Evolutionary conservation across 371 early-diverging fungal species (phyloP), one percentile per base, ranked within the genome.

Genomic region (Parasitella parasitica): DNA sequence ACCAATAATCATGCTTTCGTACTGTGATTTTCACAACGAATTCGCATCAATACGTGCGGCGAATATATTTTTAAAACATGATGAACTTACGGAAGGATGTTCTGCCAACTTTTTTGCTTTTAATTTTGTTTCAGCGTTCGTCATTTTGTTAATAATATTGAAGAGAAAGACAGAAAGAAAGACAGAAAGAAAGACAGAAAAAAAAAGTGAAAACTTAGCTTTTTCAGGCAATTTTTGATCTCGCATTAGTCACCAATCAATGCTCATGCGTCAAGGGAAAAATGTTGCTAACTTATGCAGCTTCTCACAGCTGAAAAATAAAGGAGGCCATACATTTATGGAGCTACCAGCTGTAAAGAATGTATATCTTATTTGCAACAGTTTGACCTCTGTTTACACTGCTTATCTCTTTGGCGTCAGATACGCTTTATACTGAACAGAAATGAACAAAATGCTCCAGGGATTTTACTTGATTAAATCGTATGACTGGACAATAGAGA

Each of bases 1-100:
- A 61, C 67, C 50, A 36, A 43, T 54, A 41, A 67, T 67, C 67
- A 67, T 67, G 13, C 38, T 34, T 35, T 67, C 62, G 39, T 67
- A 67, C 67, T 67, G 18, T 0, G 35, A 26, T 52, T 43, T n/a
- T 46, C 12, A 26, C n/a, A 13, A 9, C 2, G 12, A 4, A 38
- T 49, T 13, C 13, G 13, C 20, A 12, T 24, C 24, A 16, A 30
- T 20, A 27, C 6, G n/a, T n/a, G n/a, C n/a, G n/a, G n/a, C 28
- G 55, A 48, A 54, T 59, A 65, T 32, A 20, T 1, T 2, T 11
- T 22, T 16, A 7, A 43, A 36, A 2, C 43, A 8, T 20, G 3
- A 18, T 18, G 2, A 43, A 43, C 43, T 43, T 43, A 43, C 43
- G 22, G 43, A 16, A 20, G 43, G 43, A 18, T 43, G 43, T 12